phyloP scores from a whole-genome alignment of 2,329 filamentous ascomycete genomes.

The Venturia effusa region DNA sequence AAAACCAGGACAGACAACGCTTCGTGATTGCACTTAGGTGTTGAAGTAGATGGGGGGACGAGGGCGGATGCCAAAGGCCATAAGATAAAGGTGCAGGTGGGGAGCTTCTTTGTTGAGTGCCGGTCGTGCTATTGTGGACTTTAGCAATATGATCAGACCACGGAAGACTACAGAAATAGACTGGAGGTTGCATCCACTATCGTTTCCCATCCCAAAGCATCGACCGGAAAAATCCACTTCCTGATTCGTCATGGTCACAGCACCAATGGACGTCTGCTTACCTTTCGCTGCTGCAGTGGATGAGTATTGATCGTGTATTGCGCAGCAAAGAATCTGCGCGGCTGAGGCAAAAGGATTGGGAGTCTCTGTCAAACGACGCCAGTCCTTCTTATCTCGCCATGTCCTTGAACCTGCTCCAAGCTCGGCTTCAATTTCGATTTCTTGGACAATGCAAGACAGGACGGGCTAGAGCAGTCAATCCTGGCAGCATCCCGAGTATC shows the following conservation, averaged over 20 bases:
- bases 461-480: not conserved
- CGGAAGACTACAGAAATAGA: not conserved
- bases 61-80: too few species aligned
- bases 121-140: not conserved
- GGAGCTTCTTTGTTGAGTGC: not conserved
- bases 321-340: too few species aligned
- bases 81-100: too few species aligned
- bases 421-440: not conserved
- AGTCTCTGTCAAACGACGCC: too few species aligned
- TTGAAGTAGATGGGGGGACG: not conserved
- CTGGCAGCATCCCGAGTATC: not conserved
- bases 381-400: not conserved
- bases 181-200: not conserved
- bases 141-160: not conserved
- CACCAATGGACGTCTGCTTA: not conserved
- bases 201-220: not conserved
- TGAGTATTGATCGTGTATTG: not conserved
- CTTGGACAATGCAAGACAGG: not conserved
- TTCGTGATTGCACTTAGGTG: not conserved
- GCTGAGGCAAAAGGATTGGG: not conserved
- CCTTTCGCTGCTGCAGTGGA: not conserved
- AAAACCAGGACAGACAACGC: not conserved
- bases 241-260: slow-evolving; percentile 1
- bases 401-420: not conserved
- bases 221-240: not conserved